Conservation (phyloP, 2,329 filamentous ascomycete species). For the Pseudocercospora eumusae region DNA sequence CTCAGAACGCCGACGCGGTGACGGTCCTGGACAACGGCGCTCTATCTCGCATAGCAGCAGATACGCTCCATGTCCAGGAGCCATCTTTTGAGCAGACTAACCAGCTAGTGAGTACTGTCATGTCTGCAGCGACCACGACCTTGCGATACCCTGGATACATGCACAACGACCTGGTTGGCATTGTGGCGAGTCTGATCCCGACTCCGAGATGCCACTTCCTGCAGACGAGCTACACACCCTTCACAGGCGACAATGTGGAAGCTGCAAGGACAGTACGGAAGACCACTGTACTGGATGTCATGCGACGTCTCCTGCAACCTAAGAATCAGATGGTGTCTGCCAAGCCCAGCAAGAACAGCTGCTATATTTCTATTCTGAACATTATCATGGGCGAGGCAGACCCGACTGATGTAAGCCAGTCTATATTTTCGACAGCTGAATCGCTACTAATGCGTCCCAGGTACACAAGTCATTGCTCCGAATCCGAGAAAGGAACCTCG, state of each 20-base stretch:
- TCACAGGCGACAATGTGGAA: conserved; percentile 93
- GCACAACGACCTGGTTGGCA: conserved; percentile 98
- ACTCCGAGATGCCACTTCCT: conserved; percentile 97
- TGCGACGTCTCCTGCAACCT: conserved; percentile 90
- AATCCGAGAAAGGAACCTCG: conserved; percentile 89
- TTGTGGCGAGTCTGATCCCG: conserved; percentile 91
- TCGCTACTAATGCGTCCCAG: conserved; percentile 36
- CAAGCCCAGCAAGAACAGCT: conserved; percentile 91
- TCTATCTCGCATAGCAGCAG: conserved; percentile 87
- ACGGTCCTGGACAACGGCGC: conserved; percentile 97
- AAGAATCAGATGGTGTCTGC: conserved; percentile 99
- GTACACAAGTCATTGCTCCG: conserved; percentile 96
- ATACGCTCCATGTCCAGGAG: conserved; percentile 90
- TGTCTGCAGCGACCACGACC: conserved; percentile 97
- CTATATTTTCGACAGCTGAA: neutral
- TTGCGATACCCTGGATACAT: conserved; percentile 97
- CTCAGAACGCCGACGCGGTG: conserved; percentile 95
- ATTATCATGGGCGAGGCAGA: conserved; percentile 99
- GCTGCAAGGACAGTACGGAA: conserved; percentile 97
- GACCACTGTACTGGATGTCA: conserved; percentile 96
- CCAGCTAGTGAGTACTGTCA: conserved; percentile 92
- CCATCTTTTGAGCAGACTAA: conserved; percentile 98
- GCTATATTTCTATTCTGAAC: conserved; percentile 98
- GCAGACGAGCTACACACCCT: conserved; percentile 97
- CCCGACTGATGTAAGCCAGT: conserved; percentile 72